Evolutionary conservation across 2,329 filamentous ascomycete species (phyloP), one percentile per base, ranked within the genome.

Genomic region (Plectosphaerella sp.): DNA sequence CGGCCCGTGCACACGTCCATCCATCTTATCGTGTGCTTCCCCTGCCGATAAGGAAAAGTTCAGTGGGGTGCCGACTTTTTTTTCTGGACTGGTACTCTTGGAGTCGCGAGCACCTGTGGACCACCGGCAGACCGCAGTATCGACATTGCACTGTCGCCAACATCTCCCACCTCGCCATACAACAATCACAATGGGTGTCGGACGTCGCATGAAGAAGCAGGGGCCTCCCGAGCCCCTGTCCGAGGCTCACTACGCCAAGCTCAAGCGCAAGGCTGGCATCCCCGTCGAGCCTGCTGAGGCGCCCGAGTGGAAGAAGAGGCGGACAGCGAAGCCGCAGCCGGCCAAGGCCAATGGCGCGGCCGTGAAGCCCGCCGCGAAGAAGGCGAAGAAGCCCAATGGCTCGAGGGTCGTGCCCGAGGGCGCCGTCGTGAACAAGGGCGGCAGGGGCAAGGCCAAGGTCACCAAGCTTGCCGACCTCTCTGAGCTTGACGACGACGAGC

Each of bases 141-240:
- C 28, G 28, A 33, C 28, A 33, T 33, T 43, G 4, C 16, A 18
- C n/a, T 8, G 41, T 20, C 41, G 18, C 41, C 16, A 5, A 43
- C 22, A 3, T 12, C 18, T 20, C 10, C 12, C 16, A 20, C 41
- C 14, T 39, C 16, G 39, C 43, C 48, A 55, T 36, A 53, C 54
- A 57, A 52, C 57, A 53, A 59, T 67, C 67, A 84, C 68, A 65
- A 96, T 96, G 92, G 92, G 91, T 77, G 83, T 85, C 57, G 89
- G 91, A 69, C 88, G 91, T 68, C 90, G 92, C 64, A 95, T 97
- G 87, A 89, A 90, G 71, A 97, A 97, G 75, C 94, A 97, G 81
- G 93, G 91, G 52, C 79, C 87, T 58, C 94, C 94, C 50, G 83
- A 88, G 64, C 80, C 88, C 58, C 80, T 97, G 59, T 90, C 94